Evolutionary conservation across 345 rosid species (phyloP).

Genomic region (Syzygium jambos): DNA sequence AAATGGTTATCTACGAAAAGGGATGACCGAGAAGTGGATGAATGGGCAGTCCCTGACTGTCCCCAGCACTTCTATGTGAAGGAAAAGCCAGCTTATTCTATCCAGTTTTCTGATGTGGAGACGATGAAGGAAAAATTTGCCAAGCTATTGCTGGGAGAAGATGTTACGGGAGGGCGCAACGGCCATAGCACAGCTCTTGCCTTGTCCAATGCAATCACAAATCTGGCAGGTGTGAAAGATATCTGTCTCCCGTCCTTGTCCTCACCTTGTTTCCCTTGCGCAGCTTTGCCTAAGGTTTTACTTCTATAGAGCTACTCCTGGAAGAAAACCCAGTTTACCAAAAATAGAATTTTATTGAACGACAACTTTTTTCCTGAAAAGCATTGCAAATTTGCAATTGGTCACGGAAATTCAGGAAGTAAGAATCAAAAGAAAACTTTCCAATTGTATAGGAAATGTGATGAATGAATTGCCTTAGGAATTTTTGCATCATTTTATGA

Average conservation of each 20-base stretch:
- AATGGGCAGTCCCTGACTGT: slow-evolving; percentile 69
- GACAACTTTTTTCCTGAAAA: neutral
- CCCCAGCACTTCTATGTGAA: slow-evolving; percentile 42
- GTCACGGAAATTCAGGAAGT: neutral
- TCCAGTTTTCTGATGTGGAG: slow-evolving; percentile 52
- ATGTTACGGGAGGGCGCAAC: slow-evolving; percentile 66
- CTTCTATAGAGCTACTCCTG: neutral
- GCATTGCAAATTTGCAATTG: neutral
- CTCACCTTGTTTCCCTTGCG: neutral
- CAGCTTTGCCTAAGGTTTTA: neutral
- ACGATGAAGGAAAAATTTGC: slow-evolving; percentile 82
- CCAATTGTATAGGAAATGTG: neutral
- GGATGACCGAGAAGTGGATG: slow-evolving; percentile 44
- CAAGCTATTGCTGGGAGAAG: slow-evolving; percentile 78
- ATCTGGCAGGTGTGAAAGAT: slow-evolving; percentile 60
- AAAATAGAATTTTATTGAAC: neutral
- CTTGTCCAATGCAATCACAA: slow-evolving; percentile 77
- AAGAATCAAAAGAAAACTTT: neutral
- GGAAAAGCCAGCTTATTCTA: slow-evolving; percentile 38
- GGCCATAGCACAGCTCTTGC: slow-evolving; percentile 73
- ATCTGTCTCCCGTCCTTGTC: neutral
- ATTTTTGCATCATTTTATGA: neutral
- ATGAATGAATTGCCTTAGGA: neutral
- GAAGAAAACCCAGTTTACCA: neutral
- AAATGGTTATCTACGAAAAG: slow-evolving; percentile 58